Base-by-base conservation (phyloP, 2,329 filamentous ascomycete genomes). In the Fusarium citri region DNA sequence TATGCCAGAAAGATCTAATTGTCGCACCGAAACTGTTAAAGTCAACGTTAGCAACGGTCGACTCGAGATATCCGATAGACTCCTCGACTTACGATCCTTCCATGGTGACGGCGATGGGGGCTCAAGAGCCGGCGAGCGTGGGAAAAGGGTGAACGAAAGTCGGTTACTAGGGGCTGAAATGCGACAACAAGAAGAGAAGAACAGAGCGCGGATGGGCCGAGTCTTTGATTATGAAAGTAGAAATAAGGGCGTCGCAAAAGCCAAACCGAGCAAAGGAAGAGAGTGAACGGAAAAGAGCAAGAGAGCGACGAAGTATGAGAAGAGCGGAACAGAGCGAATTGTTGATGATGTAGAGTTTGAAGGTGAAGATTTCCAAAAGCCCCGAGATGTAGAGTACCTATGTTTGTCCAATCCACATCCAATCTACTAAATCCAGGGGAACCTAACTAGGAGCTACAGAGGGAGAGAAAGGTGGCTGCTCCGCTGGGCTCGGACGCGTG, bases 1-100 rank as follows among this genome's bases (percentile, higher is more conserved):
- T 89, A 86, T 98, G 96, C 96, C 96, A 99, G 84, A 99, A 95
- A 68, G 92, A 92, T 82, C 92, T 92, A 82, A 96, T 92, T 81
- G 91, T 89, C 75, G 87, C 87, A 75, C 89, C 87, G 77, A 95
- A 81, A 76, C 91, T 91, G 72, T 20, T 46, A 10, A 46, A 63
- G 30, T 1, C 8, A 43, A 43, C 15, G 54, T 77, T 69, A 76
- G 70, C 59, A 51, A 67, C 23, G 34, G 46, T 37, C 14, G 28
- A 26, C 34, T 11, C n/a, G 22, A n/a, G 16, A 37, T 25, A 28
- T n/a, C 48, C 30, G n/a, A 59, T 20, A 47, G 28, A 45, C 12
- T 49, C 25, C 26, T 43, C 26, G n/a, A 73, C 77, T 73, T 59
- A 79, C 77, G 76, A 75, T 64, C 73, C 73, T 34, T 72, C 76